Evolutionary conservation across 2,329 filamentous ascomycete genomes (phyloP), one percentile per base, ranked within the genome.

Genomic region (Monilinia fructigena): DNA sequence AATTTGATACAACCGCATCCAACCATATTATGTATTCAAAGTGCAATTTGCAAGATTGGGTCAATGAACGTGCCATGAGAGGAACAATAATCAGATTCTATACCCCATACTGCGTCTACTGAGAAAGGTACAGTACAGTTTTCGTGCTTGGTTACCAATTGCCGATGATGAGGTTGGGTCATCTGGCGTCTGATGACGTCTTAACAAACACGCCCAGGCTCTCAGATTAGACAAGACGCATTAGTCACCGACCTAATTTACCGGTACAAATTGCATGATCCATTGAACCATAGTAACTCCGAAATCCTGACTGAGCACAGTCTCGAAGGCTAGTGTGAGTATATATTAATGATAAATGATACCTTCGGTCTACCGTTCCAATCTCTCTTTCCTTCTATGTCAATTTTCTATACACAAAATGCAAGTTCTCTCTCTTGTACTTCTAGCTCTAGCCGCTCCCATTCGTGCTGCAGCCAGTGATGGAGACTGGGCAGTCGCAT

Each of bases 401-500:
- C 16, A 12, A 12, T 12, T 60, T 38, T 38, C 3, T 18, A 11
- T 38, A 31, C 18, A 52, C 18, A 56, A 65, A 31, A 65, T 65
- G 63, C 23, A 65, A 23, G 8, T 65, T 23, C 20, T 50, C 14
- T 65, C 56, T 26, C 18, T 66, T 28, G 52, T 68, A 12, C 28
- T 71, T 23, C 50, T 73, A 54, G 68, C 68, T 16, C 55, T 71
- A 4, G 67, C 68, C 23, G 68, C 58, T 10, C 68, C 69, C 6
- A 50, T 68, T 16, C 55, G 66, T 28, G 69, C 67, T 7, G 61
- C 69, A 5, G 66, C 67, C 28, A 70, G 70, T 23, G 70, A 72
- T 47, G 72, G 72, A 14, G 72, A 78, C 56, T 95, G 91, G 91
- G 81, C 81, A 31, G 81, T 87, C 14, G 89, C 89, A 65, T 92